Percentiles rank a stretch among this genome's conserved stretches.
These are phyloP conservation scores for Chenopodium berlandieri DNA, from an alignment of 148 eudicot genomes.

Conservation along the genomic window DNA sequence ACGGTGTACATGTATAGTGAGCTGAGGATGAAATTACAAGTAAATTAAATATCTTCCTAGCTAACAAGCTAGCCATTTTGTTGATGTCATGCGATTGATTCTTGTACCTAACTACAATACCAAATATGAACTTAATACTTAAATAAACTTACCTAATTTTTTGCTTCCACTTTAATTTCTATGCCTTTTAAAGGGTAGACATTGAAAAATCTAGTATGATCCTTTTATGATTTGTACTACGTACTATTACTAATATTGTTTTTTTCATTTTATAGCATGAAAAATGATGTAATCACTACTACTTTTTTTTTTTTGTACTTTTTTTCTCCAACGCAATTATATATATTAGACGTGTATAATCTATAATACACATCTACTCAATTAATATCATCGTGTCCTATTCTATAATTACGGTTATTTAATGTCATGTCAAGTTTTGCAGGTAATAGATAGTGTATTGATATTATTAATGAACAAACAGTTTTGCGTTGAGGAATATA, in stretches of 20 bases:
- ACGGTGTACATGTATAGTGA: slow-evolving; percentile 9
- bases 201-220: slow-evolving; percentile 5
- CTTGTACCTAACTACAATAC: slow-evolving; percentile 23
- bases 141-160: slow-evolving; percentile 13
- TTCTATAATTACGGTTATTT: too few relatives aligned
- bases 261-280: not conserved
- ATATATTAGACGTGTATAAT: not conserved
- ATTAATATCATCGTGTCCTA: too few relatives aligned
- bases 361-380: not conserved
- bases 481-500: too few relatives aligned
- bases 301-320: not conserved
- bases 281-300: not conserved
- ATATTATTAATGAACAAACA: too few relatives aligned
- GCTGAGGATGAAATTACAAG: not conserved
- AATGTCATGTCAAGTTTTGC: too few relatives aligned
- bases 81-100: slow-evolving; percentile 23
- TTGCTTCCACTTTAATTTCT: slow-evolving; percentile 9
- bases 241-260: not conserved
- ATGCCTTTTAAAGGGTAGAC: slow-evolving; percentile 10
- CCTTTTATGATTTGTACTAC: not conserved
- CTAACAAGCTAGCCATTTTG: not conserved
- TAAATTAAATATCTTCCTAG: not conserved
- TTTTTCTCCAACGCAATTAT: not conserved
- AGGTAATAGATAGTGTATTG: too few relatives aligned
- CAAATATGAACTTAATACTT: not conserved